Percentiles rank a stretch among this genome's conserved stretches.
Evolutionary conservation across 768 basidiomycete genomes (phyloP).

Genomic region (Lactifluus subvellereus): DNA sequence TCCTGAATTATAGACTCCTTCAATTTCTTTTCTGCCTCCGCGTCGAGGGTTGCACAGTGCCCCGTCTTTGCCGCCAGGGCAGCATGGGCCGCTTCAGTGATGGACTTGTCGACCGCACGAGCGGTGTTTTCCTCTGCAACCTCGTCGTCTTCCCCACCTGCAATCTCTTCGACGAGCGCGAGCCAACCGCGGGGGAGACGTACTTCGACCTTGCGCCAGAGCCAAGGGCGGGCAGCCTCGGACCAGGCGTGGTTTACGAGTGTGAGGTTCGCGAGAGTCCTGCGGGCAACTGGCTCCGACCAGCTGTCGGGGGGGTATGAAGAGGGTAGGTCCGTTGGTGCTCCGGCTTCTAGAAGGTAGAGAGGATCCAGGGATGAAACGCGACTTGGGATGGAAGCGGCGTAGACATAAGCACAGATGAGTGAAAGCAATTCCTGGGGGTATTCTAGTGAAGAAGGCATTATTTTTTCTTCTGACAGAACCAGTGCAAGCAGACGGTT

Average conservation of each 20-base stretch:
- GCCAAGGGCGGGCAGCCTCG: constrained; percentile 80
- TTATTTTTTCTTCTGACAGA: not conserved
- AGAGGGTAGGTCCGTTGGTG: constrained; percentile 62
- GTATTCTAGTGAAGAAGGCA: constrained; percentile 38
- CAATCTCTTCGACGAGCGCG: constrained; percentile 70
- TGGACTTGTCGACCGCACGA: constrained; percentile 57
- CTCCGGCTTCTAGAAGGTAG: constrained; percentile 35
- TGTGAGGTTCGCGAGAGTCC: constrained; percentile 63
- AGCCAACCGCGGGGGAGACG: constrained; percentile 83
- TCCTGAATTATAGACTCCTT: constrained; percentile 33
- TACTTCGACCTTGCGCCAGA: constrained; percentile 81
- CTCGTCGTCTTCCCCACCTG: constrained; percentile 60
- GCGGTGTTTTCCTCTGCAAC: constrained; percentile 48
- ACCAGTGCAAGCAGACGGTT: not conserved
- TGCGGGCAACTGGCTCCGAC: constrained; percentile 60
- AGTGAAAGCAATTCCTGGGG: constrained; percentile 68
- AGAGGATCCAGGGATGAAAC: constrained; percentile 67
- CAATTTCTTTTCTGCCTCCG: constrained; percentile 43
- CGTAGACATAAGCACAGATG: constrained; percentile 69
- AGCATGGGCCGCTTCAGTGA: constrained; percentile 60
- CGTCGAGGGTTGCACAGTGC: constrained; percentile 1
- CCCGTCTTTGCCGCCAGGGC: constrained; percentile 42
- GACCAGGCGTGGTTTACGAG: constrained; percentile 75
- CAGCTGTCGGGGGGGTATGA: constrained; percentile 67
- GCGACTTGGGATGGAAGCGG: constrained; percentile 51